Percentiles rank a stretch among this genome's conserved stretches.
These are phyloP conservation scores for Desmodesmus armatus DNA, from an alignment of 139 green algal species.

Conservation along the genomic window DNA sequence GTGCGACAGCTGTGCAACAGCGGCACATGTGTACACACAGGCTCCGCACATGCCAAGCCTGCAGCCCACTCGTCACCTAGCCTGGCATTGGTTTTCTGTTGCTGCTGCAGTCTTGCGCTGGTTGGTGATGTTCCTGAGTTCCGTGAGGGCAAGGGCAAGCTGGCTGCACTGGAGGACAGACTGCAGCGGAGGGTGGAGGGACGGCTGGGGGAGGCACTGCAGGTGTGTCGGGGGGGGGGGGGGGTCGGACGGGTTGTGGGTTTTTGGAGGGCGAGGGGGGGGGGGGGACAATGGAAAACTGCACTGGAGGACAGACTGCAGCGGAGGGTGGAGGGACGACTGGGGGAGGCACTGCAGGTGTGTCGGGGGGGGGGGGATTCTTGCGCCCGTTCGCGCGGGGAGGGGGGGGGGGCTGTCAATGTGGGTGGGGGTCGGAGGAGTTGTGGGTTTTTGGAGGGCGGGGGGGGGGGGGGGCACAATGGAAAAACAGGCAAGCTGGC, in stretches of 20 bases:
- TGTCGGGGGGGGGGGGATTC: too few relatives aligned
- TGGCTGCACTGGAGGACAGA: conserved; percentile 82
- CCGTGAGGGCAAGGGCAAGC: conserved; percentile 60
- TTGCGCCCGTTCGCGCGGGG: too few relatives aligned
- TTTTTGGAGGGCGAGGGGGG: conserved; percentile 34
- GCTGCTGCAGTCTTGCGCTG: conserved; percentile 64
- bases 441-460: background rate
- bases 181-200: conserved; percentile 81
- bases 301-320: conserved; percentile 87
- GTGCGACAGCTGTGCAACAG: too few relatives aligned
- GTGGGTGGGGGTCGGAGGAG: background rate
- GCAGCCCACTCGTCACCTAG: too few relatives aligned
- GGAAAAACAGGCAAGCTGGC: conserved; percentile 65
- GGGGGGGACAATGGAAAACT: background rate
- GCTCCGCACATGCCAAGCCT: too few relatives aligned
- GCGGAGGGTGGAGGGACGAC: conserved; percentile 71
- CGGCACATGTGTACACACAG: too few relatives aligned
- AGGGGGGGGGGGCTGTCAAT: too few relatives aligned
- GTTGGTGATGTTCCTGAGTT: conserved; percentile 84
- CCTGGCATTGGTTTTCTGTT: background rate
- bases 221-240: background rate
- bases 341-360: conserved; percentile 76
- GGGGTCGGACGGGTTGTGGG: background rate
- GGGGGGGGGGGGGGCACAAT: conserved; percentile 48
- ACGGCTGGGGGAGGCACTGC: conserved; percentile 77